A percentile compares a stretch with the other conserved stretches of the same genome.
Conservation (phyloP, 2,329 filamentous ascomycete genomes). For the Fusarium sp. region DNA sequence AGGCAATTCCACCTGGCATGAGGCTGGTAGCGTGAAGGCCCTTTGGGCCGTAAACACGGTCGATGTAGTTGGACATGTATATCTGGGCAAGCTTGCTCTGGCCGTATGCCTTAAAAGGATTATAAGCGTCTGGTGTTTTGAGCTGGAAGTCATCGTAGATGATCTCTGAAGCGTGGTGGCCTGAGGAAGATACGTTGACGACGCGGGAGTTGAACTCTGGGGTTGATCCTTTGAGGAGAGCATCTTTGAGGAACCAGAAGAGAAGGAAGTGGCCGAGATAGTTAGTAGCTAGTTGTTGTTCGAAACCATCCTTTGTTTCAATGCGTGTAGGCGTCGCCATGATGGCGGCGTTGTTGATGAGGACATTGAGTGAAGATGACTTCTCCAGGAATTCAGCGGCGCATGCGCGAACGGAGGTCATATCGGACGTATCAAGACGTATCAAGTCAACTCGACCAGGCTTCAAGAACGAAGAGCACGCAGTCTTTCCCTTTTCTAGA, state of each 20-base stretch:
- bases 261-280: constrained; percentile 43
- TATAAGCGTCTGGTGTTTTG: constrained; percentile 14
- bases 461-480: constrained; percentile 3
- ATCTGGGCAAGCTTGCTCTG: constrained; percentile 35
- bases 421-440: constrained; percentile 34
- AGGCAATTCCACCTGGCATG: constrained; percentile 17
- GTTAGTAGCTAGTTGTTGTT: constrained; percentile 42
- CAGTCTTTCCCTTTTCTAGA: constrained; percentile 22
- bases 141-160: constrained; percentile 25
- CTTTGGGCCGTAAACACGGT: constrained; percentile 12
- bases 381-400: constrained; percentile 29
- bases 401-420: constrained; percentile 35
- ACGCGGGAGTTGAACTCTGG: constrained; percentile 57
- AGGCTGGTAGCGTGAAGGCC: constrained; percentile 31
- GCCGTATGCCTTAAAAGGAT: constrained; percentile 21
- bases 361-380: constrained; percentile 28
- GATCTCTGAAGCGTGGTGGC: constrained; percentile 45
- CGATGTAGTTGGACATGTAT: constrained; percentile 39
- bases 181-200: constrained; percentile 56
- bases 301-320: constrained; percentile 34
- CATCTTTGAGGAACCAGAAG: constrained; percentile 53
- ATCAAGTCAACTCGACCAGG: constrained; percentile 18
- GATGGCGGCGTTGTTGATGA: constrained; percentile 38
- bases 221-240: constrained; percentile 53
- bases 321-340: constrained; percentile 30